These are phyloP conservation scores for Areca catechu DNA, from an alignment of 176 grass and related monocot genomes.

Conservation along the genomic window DNA sequence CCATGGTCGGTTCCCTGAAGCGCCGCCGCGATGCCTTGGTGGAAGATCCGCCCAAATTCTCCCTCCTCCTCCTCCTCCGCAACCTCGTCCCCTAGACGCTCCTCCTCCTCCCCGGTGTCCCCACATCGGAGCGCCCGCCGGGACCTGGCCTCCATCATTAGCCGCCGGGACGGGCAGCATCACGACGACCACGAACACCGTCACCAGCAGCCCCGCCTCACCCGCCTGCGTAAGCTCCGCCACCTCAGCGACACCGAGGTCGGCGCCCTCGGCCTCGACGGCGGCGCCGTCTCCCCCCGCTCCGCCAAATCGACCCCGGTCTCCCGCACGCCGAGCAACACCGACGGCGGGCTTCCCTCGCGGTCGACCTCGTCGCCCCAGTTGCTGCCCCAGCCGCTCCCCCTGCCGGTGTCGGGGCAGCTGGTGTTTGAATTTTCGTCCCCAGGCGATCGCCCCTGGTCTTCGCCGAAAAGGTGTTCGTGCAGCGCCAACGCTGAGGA, in stretches of 20 bases:
- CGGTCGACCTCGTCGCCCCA: conserved; percentile 45
- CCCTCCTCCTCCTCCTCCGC: conserved; percentile 33
- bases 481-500: conserved; percentile 1
- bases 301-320: conserved; percentile 16
- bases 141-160: background rate
- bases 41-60: conserved; percentile 54
- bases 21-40: conserved; percentile 40
- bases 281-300: conserved; percentile 2
- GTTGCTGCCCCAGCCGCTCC: conserved; percentile 41
- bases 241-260: conserved; percentile 36
- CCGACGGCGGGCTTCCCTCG: conserved; percentile 33
- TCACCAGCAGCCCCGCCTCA: conserved; percentile 30
- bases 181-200: background rate
- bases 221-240: conserved; percentile 62
- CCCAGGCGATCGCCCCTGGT: background rate
- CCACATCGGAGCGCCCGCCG: conserved; percentile 2
- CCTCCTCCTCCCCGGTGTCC: conserved; percentile 44
- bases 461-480: conserved; percentile 1
- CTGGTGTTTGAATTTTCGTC: background rate
- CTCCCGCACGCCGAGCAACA: conserved; percentile 36
- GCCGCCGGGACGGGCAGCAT: background rate
- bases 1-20: background rate
- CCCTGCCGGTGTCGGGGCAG: conserved; percentile 22
- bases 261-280: conserved; percentile 20
- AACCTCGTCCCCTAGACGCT: background rate